Evolutionary conservation across 257 asterid genomes (phyloP), one percentile per base, ranked within the genome.

Genomic region (Osmanthus fragrans): DNA sequence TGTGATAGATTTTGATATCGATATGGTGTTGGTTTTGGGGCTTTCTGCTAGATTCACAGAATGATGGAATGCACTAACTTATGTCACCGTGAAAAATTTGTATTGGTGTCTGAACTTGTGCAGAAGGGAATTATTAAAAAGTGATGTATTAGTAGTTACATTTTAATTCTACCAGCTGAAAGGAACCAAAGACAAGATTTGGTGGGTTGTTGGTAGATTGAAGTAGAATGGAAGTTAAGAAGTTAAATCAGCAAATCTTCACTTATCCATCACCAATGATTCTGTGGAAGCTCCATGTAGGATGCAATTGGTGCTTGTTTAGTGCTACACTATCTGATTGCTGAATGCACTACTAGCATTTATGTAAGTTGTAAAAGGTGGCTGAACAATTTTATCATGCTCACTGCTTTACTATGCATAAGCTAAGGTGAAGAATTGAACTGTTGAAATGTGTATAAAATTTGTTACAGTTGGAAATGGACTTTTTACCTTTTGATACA

Each of bases 161-260:
- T 16, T 15, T 54, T 54, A 18, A 54, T n/a, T 18, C 23, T 54
- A n/a, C 64, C 11, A 0, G 64, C 64, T 54, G 64, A 47, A 54
- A n/a, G 64, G 64, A 54, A 54, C 64, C 27, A n/a, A 54, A 54
- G 64, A 25, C 64, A 5, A 54, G 64, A 54, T 54, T n/a, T 1
- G 27, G 25, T n/a, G 27, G 64, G 23, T 51, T 32, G n/a, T 74
- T 34, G 12, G 37, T 71, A 60, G 65, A 60, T 49, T 42, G 65
- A 21, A 11, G 27, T 19, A 47, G 19, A 75, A 71, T 73, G 68
- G 74, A 40, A 10, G 56, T 60, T 70, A 4, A 49, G 73, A 77
- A 29, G 67, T 60, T 45, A 63, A 36, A 75, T 51, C 63, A 47
- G 77, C 78, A 34, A 60, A 84, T 73, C 68, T 51, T 66, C 37